Base-by-base conservation (phyloP, 2,329 filamentous ascomycete genomes). In the Colletotrichum agaves region DNA sequence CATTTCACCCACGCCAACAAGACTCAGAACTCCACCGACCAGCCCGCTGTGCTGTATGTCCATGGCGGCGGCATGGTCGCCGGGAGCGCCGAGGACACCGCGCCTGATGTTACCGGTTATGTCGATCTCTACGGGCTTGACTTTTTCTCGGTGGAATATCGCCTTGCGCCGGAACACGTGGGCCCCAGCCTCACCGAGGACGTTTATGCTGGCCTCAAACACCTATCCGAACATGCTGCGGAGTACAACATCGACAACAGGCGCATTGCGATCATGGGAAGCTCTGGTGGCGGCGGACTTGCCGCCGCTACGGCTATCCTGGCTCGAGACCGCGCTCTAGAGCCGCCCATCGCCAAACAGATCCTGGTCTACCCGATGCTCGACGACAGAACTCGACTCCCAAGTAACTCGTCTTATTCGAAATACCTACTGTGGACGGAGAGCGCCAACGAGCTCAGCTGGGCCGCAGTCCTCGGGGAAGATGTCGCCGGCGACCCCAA, bases 61-160 rank as follows among this genome's bases (percentile, higher is more conserved):
- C 82, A 84, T 63, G 81, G 80, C 35, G 82, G 82, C 15, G 81
- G 81, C 13, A 77, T 78, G 53, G 73, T 83, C 31, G 62, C 72
- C 1, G 73, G 78, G 5, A 72, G 62, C 35, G 73, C 78, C 19
- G 72, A 75, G 0, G 12, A 76, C 12, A 74, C 71, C 23, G 70
- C 71, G 3, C 47, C 69, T 1, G 41, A 72, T 2, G 70, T 80
- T 21, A 70, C 76, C 3, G 50, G 50, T 10, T 71, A 74, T 13
- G 77, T 76, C 2, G 46, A 58, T 5, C 59, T 67, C 1, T 73
- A 75, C 1, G 74, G 76, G 2, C 73, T 82, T 1, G 77, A 76
- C 5, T 72, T 80, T 35, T 75, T 80, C 46, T 73, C 74, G 0
- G 73, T 82, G 23, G 78, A 82, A 15, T 84, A 82, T 71, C 76